A percentile compares a stretch with the other conserved stretches of the same genome.
Conservation (phyloP, 139 green algal genomes). For the Asterochloris erici region DNA sequence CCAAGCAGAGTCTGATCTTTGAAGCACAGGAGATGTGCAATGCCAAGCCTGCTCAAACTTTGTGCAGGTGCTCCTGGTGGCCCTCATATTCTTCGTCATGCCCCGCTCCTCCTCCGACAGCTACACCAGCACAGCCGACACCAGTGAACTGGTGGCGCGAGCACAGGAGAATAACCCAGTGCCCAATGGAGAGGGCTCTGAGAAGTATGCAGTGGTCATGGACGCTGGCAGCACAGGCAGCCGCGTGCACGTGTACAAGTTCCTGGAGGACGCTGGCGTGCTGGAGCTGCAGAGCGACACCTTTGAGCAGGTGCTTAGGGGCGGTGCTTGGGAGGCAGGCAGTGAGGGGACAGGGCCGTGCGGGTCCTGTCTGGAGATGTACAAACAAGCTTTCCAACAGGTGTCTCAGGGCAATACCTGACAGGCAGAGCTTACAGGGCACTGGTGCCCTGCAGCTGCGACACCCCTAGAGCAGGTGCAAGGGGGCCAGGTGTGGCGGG, state of each 20-base stretch:
- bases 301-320: slow-evolving; percentile 65
- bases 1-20: neutral
- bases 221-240: slow-evolving; percentile 92
- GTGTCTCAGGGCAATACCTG: too few species aligned
- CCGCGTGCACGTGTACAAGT: slow-evolving; percentile 94
- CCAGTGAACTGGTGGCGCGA: neutral
- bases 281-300: slow-evolving; percentile 78
- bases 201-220: slow-evolving; percentile 86
- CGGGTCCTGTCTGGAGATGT: too few species aligned
- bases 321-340: too few species aligned
- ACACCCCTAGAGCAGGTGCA: too few species aligned
- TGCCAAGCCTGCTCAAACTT: neutral
- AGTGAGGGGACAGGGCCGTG: too few species aligned
- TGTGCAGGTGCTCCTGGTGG: slow-evolving; percentile 21
- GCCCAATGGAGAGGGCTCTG: neutral
- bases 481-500: too few species aligned
- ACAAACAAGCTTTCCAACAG: too few species aligned
- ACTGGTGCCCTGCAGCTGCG: too few species aligned
- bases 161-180: slow-evolving; percentile 10
- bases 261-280: slow-evolving; percentile 40
- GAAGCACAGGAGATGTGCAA: neutral
- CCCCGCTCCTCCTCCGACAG: neutral
- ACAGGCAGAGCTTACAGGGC: too few species aligned
- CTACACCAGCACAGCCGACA: neutral
- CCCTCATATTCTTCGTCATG: slow-evolving; percentile 18